Percentiles rank a stretch among this genome's conserved stretches.
Evolutionary conservation across 805 yeast species (phyloP).

Genomic region (Monosporozyma solicola): DNA sequence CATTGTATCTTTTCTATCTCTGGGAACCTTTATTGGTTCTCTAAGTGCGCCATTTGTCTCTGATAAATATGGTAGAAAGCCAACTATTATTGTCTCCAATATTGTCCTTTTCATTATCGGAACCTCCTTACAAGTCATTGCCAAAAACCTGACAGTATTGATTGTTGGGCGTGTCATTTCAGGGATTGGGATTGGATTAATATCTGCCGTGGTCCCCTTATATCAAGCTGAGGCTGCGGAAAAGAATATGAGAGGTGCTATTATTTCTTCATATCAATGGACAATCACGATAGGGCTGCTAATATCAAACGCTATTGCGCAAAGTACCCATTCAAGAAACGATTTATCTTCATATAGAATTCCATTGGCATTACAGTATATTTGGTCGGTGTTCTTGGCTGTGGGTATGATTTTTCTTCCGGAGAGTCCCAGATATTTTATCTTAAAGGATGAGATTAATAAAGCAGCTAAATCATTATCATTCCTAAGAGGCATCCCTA

Average conservation of each 20-base stretch:
- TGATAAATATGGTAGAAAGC: constrained; percentile 65
- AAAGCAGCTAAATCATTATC: constrained; percentile 62
- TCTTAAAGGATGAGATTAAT: constrained; percentile 58
- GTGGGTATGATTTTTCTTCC: constrained; percentile 71
- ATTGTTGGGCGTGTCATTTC: constrained; percentile 67
- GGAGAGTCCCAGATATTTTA: constrained; percentile 80
- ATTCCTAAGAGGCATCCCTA: constrained; percentile 56
- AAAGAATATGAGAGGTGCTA: constrained; percentile 70
- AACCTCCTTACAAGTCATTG: constrained; percentile 56
- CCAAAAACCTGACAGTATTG: constrained; percentile 43
- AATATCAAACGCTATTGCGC: constrained; percentile 68
- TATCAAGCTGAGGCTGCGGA: constrained; percentile 87
- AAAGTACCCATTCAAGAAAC: constrained; percentile 52
- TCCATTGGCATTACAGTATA: constrained; percentile 67
- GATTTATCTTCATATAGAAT: constrained; percentile 59
- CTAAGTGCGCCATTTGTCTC: constrained; percentile 50
- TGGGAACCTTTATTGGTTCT: constrained; percentile 74
- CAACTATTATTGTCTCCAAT: constrained; percentile 52
- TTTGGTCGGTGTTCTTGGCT: constrained; percentile 58
- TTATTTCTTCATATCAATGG: constrained; percentile 79
- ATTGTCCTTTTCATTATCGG: constrained; percentile 64
- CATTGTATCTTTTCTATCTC: constrained; percentile 64
- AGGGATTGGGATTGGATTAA: constrained; percentile 64
- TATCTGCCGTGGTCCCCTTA: constrained; percentile 73
- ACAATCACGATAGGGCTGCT: constrained; percentile 81